These are phyloP conservation scores for Akanthomyces lecanii DNA, from an alignment of 2,329 filamentous ascomycete species.

Conservation along the genomic window DNA sequence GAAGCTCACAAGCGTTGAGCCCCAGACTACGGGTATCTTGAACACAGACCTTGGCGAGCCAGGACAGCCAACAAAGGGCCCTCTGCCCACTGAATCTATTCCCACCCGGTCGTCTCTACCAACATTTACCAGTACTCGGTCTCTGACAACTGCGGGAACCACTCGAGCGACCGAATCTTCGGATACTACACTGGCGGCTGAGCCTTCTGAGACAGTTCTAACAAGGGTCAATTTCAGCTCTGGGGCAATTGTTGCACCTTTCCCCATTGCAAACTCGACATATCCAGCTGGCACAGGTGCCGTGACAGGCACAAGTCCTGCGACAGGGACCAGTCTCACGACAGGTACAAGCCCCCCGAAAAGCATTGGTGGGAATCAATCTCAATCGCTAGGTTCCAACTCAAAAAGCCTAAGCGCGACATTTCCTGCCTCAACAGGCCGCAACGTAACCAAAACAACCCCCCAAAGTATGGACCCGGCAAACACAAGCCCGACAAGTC, in stretches of 20 bases:
- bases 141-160: slow-evolving; percentile 8
- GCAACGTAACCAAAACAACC: neutral
- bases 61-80: slow-evolving; percentile 4
- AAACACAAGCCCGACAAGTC: neutral
- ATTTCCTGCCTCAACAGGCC: neutral
- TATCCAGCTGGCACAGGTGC: neutral
- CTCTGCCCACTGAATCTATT: slow-evolving; percentile 27
- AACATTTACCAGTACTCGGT: slow-evolving; percentile 19
- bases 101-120: slow-evolving; percentile 28
- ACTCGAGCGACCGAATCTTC: neutral
- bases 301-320: neutral
- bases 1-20: neutral
- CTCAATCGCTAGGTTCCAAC: neutral
- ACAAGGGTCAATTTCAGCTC: neutral
- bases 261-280: neutral
- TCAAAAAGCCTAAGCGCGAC: neutral
- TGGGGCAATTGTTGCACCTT: neutral
- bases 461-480: neutral
- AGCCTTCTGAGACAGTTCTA: neutral
- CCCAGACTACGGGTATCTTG: slow-evolving; percentile 3
- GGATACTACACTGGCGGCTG: neutral
- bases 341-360: neutral
- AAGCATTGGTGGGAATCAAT: neutral
- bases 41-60: slow-evolving; percentile 4
- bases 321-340: neutral